phyloP scores from a whole-genome alignment of 352 stramenopile genomes.

The Globisporangium uncinulatum region DNA sequence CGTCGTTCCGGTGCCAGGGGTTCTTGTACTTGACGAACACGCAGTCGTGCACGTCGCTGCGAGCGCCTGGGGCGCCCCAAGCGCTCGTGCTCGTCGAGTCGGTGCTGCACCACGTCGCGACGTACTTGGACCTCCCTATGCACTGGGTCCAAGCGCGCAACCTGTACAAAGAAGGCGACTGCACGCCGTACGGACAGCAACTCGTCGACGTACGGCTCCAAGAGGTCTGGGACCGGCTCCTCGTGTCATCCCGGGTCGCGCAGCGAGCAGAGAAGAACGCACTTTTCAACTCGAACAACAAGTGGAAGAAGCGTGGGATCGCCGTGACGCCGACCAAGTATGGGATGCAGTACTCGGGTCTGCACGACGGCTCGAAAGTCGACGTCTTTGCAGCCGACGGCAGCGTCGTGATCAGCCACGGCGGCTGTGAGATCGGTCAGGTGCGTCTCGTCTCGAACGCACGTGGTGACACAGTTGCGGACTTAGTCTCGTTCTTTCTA shows the following conservation, averaged over 20 bases:
- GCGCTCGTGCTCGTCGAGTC: constrained; percentile 89
- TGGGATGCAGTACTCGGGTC: constrained; percentile 92
- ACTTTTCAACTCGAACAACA: constrained; percentile 90
- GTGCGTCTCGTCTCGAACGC: constrained; percentile 30
- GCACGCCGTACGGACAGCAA: constrained; percentile 90
- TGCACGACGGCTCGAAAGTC: constrained; percentile 28
- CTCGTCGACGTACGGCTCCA: constrained; percentile 91
- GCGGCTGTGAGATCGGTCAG: constrained; percentile 97
- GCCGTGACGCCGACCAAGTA: constrained; percentile 89
- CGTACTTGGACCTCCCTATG: constrained; percentile 58
- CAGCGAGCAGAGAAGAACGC: constrained; percentile 62
- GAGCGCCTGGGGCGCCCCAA: constrained; percentile 94
- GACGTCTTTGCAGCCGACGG: constrained; percentile 69
- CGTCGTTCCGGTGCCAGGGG: constrained; percentile 84
- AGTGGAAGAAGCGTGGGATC: constrained; percentile 90
- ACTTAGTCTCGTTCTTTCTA: background rate
- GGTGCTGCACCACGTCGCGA: constrained; percentile 93
- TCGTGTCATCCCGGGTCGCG: constrained; percentile 64
- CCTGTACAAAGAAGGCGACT: constrained; percentile 89
- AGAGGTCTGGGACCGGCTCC: constrained; percentile 72
- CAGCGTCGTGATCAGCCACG: constrained; percentile 95
- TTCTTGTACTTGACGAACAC: constrained; percentile 92
- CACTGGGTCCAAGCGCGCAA: constrained; percentile 84
- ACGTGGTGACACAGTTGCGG: background rate
- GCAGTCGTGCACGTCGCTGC: constrained; percentile 93